phyloP scores from a whole-genome alignment of 2,329 filamentous ascomycete species.

The Arthrobotrys iridis region DNA sequence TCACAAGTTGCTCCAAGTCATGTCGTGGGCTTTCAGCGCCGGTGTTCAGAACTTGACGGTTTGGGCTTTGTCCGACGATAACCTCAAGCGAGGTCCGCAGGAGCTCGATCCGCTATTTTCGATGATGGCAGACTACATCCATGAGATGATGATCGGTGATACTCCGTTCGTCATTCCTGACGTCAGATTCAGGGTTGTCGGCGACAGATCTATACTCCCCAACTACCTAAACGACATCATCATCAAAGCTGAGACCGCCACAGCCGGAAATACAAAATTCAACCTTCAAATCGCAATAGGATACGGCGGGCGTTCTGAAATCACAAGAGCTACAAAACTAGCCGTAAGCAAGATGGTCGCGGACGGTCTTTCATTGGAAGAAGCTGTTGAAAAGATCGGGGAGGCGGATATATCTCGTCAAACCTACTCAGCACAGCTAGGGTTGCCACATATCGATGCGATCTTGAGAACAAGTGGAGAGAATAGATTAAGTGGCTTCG shows the following conservation, averaged over 20 bases:
- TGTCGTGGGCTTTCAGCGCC: conserved; percentile 39
- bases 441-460: conserved; percentile 35
- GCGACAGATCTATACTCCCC: conserved; percentile 41
- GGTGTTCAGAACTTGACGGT: conserved; percentile 37
- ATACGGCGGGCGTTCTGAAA: conserved; percentile 46
- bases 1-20: conserved; percentile 44
- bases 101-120: conserved; percentile 37
- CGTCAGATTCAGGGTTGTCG: conserved; percentile 37
- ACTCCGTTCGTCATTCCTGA: conserved; percentile 25
- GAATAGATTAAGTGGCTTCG: conserved; percentile 45
- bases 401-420: conserved; percentile 41
- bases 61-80: conserved; percentile 45
- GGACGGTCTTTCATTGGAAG: conserved; percentile 29
- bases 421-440: conserved; percentile 43
- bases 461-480: conserved; percentile 45
- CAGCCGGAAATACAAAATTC: conserved; percentile 26
- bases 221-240: conserved; percentile 39
- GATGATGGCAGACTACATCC: conserved; percentile 46
- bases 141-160: conserved; percentile 41
- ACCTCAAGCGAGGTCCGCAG: conserved; percentile 43
- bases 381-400: conserved; percentile 25
- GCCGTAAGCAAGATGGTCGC: conserved; percentile 27
- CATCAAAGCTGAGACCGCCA: conserved; percentile 28
- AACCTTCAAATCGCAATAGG: conserved; percentile 47
- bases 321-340: conserved; percentile 38